Evolutionary conservation across 1,284 basidiomycete genomes (phyloP).

Genomic region (Earliella scabrosa): DNA sequence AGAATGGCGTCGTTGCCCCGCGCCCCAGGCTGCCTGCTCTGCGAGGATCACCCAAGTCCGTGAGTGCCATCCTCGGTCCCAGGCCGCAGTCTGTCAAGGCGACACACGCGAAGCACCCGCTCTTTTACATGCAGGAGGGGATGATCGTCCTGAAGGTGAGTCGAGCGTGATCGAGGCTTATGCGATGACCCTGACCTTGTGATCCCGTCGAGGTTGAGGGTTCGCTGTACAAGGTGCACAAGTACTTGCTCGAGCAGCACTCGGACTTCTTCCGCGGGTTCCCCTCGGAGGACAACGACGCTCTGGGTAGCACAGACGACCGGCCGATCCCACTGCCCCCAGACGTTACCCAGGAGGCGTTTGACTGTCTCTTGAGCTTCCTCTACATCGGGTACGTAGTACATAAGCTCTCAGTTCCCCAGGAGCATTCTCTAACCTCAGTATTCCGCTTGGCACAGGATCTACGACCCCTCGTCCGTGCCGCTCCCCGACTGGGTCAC

Average conservation of each 20-base stretch:
- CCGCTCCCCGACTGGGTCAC: conserved; percentile 38
- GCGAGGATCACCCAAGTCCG: conserved; percentile 5
- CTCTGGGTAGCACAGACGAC: conserved; percentile 33
- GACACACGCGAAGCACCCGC: conserved; percentile 12
- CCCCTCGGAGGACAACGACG: conserved; percentile 23
- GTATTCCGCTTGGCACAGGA: conserved; percentile 21
- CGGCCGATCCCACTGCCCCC: conserved; percentile 33
- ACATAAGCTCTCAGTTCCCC: neutral
- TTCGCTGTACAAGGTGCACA: conserved; percentile 41
- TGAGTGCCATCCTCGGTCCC: neutral
- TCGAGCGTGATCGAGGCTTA: neutral
- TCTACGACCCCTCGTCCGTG: conserved; percentile 32
- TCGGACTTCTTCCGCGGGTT: conserved; percentile 40
- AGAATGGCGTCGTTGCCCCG: conserved; percentile 9
- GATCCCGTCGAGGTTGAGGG: conserved; percentile 39
- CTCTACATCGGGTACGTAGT: conserved; percentile 39
- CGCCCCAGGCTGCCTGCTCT: conserved; percentile 20
- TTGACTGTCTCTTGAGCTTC: conserved; percentile 40
- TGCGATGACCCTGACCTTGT: neutral
- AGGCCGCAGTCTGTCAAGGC: neutral
- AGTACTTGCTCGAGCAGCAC: conserved; percentile 39
- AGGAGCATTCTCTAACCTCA: neutral
- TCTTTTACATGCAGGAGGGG: conserved; percentile 28
- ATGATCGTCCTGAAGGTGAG: conserved; percentile 27
- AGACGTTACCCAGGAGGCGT: conserved; percentile 32